Evolutionary conservation across 257 asterid species (phyloP), one percentile per base, ranked within the genome.

Genomic region (Ehretia macrophylla): DNA sequence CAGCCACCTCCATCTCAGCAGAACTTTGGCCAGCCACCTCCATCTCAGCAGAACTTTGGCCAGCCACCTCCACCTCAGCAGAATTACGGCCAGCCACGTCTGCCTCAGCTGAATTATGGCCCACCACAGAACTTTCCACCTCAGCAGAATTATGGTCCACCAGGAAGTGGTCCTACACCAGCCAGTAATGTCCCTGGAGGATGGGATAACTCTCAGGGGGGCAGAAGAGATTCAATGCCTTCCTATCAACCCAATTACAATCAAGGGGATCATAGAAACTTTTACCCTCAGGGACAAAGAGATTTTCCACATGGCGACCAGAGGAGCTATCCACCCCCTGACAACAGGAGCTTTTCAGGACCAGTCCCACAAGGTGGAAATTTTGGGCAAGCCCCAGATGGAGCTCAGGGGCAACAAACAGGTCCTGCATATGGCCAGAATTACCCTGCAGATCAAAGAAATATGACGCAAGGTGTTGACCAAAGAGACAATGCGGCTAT

Each of bases 91-190:
- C 51, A 52, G 16, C 70, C 51, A n/a, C 67, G 22, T 49, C 66
- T 44, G n/a, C 51, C 64, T 42, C 75, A 62, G 35, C 78, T 58
- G 45, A 46, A 54, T 48, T 61, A 46, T 68, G 65, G 64, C 17
- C 47, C 63, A n/a, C 70, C 66, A n/a, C 68, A 22, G 48, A 58
- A 55, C 63, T 62, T 61, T 60, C 80, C 75, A 17, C 62, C 66
- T 13, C 82, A 66, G 44, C 81, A 79, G 70, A 65, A 56, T 54
- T 59, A 55, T 68, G 66, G 64, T 38, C 38, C 61, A 32, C 50
- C 72, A 48, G 80, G 81, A 62, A 60, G 68, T 65, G 75, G 68
- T 62, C 69, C 72, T n/a, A n/a, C n/a, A 17, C 45, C 74, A 21
- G 64, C 68, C 32, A 60, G 56, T 68, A 51, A 54, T 58, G 59